Evolutionary conservation across 2,329 filamentous ascomycete genomes (phyloP).

Genomic region (Hypomyces perniciosus): DNA sequence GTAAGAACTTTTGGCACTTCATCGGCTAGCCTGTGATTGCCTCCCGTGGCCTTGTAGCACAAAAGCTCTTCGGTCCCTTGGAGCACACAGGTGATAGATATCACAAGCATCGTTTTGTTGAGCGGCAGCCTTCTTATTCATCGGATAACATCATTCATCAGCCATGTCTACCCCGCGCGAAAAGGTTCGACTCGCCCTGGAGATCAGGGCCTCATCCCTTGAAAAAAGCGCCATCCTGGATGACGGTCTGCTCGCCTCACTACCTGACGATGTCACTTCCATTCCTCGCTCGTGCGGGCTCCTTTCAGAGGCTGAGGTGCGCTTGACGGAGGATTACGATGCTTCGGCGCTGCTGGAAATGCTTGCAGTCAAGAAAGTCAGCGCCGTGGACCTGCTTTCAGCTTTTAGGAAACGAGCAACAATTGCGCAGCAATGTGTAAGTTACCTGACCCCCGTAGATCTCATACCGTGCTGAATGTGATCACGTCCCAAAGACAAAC

Average conservation of each 20-base stretch:
- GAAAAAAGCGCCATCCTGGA: slow-evolving; percentile 9
- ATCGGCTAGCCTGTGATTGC: too few species aligned
- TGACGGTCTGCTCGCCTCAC: neutral
- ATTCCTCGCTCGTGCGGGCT: slow-evolving; percentile 4
- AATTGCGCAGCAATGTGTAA: slow-evolving; percentile 9
- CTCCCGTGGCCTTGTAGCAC: too few species aligned
- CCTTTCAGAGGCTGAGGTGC: slow-evolving; percentile 4
- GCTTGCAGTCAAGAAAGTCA: slow-evolving; percentile 7
- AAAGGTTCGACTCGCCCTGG: slow-evolving; percentile 2
- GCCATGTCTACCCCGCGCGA: too few species aligned
- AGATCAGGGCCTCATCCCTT: slow-evolving; percentile 4
- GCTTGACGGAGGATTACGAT: slow-evolving; percentile 7
- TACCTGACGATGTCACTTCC: slow-evolving; percentile 7
- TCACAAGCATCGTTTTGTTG: too few species aligned
- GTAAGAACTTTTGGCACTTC: too few species aligned
- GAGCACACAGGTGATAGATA: too few species aligned
- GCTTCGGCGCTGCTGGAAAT: slow-evolving; percentile 8
- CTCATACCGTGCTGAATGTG: neutral
- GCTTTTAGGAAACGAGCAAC: slow-evolving; percentile 10
- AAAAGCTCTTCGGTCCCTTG: too few species aligned
- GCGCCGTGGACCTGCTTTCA: neutral
- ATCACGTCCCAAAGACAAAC: neutral
- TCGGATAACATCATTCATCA: too few species aligned
- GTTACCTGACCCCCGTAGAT: neutral
- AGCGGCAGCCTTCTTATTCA: too few species aligned